Conservation (phyloP, 129 eudicot species). For the Flaveria sonorensis region DNA sequence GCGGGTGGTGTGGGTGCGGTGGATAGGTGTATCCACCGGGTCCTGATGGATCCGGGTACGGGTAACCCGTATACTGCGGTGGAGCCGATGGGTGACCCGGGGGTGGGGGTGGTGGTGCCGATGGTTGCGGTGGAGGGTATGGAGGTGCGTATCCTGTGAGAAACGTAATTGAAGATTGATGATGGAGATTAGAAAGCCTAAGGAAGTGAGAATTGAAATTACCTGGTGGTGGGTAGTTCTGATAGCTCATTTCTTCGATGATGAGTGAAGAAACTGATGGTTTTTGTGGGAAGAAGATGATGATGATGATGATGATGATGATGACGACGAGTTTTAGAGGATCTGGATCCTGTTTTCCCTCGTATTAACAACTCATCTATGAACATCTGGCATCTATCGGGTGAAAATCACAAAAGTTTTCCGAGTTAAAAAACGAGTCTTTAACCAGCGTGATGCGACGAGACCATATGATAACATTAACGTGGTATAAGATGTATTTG, state of each 20-base stretch:
- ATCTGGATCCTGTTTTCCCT: too few relatives aligned
- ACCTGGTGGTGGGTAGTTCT: conserved; percentile 34
- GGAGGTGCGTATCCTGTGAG: conserved; percentile 17
- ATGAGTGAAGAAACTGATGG: not conserved
- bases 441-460: too few relatives aligned
- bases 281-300: not conserved
- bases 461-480: too few relatives aligned
- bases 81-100: conserved; percentile 25
- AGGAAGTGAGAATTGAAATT: not conserved
- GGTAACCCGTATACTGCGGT: conserved; percentile 28
- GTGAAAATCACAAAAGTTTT: too few relatives aligned
- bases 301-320: too few relatives aligned
- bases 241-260: conserved; percentile 23
- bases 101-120: conserved; percentile 12
- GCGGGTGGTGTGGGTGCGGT: conserved; percentile 20
- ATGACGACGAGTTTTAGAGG: too few relatives aligned
- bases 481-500: too few relatives aligned
- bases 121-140: conserved; percentile 26
- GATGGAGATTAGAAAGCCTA: too few relatives aligned
- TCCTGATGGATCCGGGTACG: not conserved
- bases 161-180: not conserved
- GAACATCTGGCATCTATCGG: too few relatives aligned
- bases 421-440: too few relatives aligned
- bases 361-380: too few relatives aligned
- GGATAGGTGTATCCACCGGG: conserved; percentile 15